Percentiles rank a stretch among this genome's conserved stretches.
These are phyloP conservation scores for Cutaneotrichosporon sp. DNA, from an alignment of 1,284 basidiomycete genomes.

Conservation along the genomic window DNA sequence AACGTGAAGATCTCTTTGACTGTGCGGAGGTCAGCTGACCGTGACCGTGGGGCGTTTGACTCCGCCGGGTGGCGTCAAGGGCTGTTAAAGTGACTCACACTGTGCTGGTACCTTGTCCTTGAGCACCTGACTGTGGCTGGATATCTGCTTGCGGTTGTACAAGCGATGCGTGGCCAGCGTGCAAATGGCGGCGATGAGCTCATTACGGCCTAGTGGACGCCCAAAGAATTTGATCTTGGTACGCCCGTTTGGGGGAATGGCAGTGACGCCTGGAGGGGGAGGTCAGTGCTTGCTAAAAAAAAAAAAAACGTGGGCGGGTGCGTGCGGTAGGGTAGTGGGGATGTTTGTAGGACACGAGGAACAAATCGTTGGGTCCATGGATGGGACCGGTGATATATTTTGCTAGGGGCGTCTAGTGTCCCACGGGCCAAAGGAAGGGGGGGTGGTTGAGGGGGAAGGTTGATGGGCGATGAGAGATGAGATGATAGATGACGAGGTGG, in stretches of 20 bases:
- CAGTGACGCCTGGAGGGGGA: constrained; percentile 26
- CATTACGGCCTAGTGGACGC: constrained; percentile 58
- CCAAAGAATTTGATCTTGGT: constrained; percentile 55
- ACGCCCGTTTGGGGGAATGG: constrained; percentile 33
- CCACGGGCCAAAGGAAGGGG: constrained; percentile 1
- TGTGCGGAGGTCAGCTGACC: constrained; percentile 13
- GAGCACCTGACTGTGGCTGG: constrained; percentile 51
- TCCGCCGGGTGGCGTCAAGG: background rate
- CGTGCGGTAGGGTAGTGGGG: background rate
- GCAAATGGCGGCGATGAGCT: constrained; percentile 58
- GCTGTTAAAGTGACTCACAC: constrained; percentile 17
- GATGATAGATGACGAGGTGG: background rate
- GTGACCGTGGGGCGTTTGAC: constrained; percentile 1
- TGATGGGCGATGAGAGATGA: background rate
- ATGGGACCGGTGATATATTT: background rate
- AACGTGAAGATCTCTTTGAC: constrained; percentile 32
- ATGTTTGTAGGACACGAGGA: background rate
- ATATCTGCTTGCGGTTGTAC: constrained; percentile 51
- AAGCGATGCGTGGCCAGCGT: constrained; percentile 53
- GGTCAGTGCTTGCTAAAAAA: constrained; percentile 10
- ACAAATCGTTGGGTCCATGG: background rate
- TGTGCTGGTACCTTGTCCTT: constrained; percentile 40
- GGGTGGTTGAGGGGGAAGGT: background rate
- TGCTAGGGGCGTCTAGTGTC: background rate
- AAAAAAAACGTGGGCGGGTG: background rate